phyloP scores from a whole-genome alignment of 768 basidiomycete species.

The Mycena pura region DNA sequence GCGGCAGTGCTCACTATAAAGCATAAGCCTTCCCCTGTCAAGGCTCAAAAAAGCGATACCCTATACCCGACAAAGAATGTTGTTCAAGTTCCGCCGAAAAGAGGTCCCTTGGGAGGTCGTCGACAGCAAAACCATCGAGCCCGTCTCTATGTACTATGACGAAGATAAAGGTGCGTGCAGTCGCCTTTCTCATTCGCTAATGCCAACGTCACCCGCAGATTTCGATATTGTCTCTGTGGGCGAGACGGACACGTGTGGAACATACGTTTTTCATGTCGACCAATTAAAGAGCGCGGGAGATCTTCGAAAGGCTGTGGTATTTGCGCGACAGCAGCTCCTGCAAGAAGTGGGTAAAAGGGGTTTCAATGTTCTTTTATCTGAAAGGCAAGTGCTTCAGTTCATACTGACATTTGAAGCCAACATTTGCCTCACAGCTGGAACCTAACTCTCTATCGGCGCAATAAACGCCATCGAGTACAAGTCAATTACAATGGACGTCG shows the following conservation, averaged over 20 bases:
- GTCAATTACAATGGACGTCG: conserved; percentile 73
- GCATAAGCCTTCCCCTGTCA: background rate
- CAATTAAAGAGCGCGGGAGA: conserved; percentile 51
- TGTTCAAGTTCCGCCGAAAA: conserved; percentile 59
- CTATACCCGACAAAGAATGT: conserved; percentile 30
- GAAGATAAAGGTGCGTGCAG: conserved; percentile 55
- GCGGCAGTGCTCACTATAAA: conserved; percentile 16
- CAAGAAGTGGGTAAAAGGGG: conserved; percentile 59
- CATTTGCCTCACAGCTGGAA: conserved; percentile 58
- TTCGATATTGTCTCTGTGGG: conserved; percentile 64
- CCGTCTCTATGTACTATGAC: conserved; percentile 69
- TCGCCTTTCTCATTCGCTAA: background rate
- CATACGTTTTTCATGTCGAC: conserved; percentile 69
- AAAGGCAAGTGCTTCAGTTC: conserved; percentile 55
- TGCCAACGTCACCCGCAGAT: conserved; percentile 44
- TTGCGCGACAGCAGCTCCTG: conserved; percentile 70
- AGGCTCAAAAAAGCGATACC: background rate
- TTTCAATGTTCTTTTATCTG: conserved; percentile 68
- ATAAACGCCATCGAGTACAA: conserved; percentile 67
- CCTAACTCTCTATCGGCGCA: conserved; percentile 67
- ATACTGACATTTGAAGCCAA: conserved; percentile 6
- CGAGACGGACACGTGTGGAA: conserved; percentile 59
- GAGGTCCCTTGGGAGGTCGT: conserved; percentile 83
- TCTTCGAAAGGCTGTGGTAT: conserved; percentile 59
- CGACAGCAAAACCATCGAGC: conserved; percentile 65